Conservation (phyloP, 768 basidiomycete species). For the Naematelia aurantialba region DNA sequence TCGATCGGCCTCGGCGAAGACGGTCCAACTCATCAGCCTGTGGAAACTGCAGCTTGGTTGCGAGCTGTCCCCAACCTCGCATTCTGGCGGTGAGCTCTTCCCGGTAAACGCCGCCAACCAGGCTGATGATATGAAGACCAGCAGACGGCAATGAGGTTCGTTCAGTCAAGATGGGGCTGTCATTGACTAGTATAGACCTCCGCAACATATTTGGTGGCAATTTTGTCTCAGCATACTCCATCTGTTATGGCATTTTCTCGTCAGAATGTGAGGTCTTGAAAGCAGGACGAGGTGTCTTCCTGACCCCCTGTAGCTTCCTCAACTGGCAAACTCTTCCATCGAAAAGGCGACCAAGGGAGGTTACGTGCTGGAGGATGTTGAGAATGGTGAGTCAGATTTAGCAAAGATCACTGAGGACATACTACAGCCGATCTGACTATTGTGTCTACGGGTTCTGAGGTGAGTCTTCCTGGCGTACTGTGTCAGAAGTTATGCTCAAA, state of each 20-base stretch:
- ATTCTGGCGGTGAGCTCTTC: constrained; percentile 55
- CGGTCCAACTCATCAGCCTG: constrained; percentile 92
- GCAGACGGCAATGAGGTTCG: constrained; percentile 82
- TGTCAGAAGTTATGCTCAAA: neutral
- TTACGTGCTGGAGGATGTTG: constrained; percentile 80
- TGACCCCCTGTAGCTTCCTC: constrained; percentile 77
- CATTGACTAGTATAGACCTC: constrained; percentile 56
- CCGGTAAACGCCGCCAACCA: neutral
- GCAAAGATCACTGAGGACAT: neutral
- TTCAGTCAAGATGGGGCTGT: neutral
- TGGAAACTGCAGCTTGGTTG: constrained; percentile 81
- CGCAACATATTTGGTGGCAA: constrained; percentile 76
- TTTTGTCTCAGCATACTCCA: constrained; percentile 71
- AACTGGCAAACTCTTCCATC: constrained; percentile 80
- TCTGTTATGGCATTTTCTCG: constrained; percentile 54
- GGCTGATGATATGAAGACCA: constrained; percentile 61
- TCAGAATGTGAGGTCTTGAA: constrained; percentile 31
- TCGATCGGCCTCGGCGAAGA: constrained; percentile 81
- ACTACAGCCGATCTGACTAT: constrained; percentile 73
- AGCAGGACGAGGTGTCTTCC: constrained; percentile 56
- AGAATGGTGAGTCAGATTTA: constrained; percentile 45
- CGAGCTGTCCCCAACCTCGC: constrained; percentile 87
- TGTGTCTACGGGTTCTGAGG: constrained; percentile 85
- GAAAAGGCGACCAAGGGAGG: constrained; percentile 79
- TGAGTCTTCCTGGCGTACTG: constrained; percentile 4